These are phyloP conservation scores for Penicillium freii DNA, from an alignment of 2,329 filamentous ascomycete species.

Conservation along the genomic window DNA sequence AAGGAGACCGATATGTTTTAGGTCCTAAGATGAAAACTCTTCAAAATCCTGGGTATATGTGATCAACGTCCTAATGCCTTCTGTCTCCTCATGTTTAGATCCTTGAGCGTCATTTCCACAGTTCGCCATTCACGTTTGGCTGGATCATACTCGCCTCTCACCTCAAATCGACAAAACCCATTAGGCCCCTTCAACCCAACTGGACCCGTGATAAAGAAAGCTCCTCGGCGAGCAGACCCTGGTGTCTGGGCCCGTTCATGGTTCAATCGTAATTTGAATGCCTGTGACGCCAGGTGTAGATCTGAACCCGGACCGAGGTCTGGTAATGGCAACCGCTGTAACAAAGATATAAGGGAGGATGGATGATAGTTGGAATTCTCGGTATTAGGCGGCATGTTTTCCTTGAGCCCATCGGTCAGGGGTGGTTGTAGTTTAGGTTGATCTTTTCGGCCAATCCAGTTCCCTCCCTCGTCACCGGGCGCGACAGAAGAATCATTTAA, in stretches of 20 bases:
- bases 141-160: conserved; percentile 39
- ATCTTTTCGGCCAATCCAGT: conserved; percentile 19
- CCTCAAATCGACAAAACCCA: conserved; percentile 38
- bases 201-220: conserved; percentile 36
- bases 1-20: not conserved
- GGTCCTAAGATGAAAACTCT: not conserved
- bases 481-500: conserved; percentile 12
- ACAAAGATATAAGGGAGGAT: conserved; percentile 32
- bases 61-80: conserved; percentile 24
- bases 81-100: conserved; percentile 31
- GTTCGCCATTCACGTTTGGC: conserved; percentile 28
- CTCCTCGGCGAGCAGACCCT: conserved; percentile 31
- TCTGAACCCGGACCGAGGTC: conserved; percentile 36
- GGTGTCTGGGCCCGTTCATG: conserved; percentile 22
- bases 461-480: conserved; percentile 15
- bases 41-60: not conserved
- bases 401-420: conserved; percentile 14
- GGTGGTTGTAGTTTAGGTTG: conserved; percentile 20
- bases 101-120: conserved; percentile 33
- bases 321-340: conserved; percentile 37
- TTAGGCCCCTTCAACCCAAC: conserved; percentile 35
- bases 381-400: conserved; percentile 15
- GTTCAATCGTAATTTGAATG: conserved; percentile 33
- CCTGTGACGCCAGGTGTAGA: conserved; percentile 32
- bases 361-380: conserved; percentile 22